Evolutionary conservation across 208 protist genomes (phyloP).

Genomic region (Endotrypanum monterogeii): DNA sequence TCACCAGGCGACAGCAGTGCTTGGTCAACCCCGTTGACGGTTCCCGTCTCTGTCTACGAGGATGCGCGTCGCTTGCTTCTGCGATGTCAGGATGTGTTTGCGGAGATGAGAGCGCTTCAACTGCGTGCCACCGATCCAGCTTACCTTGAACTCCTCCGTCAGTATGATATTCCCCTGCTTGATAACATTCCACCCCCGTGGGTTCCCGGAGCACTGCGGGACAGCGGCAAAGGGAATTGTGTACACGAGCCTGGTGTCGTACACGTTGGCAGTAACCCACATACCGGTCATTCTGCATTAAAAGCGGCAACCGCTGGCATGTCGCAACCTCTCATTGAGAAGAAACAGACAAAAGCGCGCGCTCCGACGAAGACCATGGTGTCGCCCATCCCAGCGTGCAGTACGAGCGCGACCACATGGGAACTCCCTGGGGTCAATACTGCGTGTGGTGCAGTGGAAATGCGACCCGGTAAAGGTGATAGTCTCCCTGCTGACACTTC

Average conservation of each 20-base stretch:
- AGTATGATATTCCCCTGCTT: slow-evolving; percentile 25
- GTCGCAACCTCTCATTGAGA: background rate
- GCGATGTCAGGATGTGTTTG: slow-evolving; percentile 17
- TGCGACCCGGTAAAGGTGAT: no score
- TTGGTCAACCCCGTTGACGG: background rate
- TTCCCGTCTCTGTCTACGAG: slow-evolving; percentile 22
- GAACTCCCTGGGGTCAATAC: no score
- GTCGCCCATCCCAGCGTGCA: slow-evolving; percentile 23
- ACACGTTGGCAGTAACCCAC: background rate
- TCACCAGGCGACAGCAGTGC: background rate
- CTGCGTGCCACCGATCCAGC: slow-evolving; percentile 13
- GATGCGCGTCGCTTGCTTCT: slow-evolving; percentile 17
- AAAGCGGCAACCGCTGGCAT: background rate
- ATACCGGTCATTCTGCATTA: background rate
- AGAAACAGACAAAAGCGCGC: slow-evolving; percentile 11
- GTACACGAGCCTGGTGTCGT: background rate
- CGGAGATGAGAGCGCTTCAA: slow-evolving; percentile 35
- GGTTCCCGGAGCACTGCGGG: background rate
- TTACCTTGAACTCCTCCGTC: slow-evolving; percentile 17
- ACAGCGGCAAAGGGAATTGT: background rate
- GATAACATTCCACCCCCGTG: slow-evolving; percentile 26
- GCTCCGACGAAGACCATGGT: slow-evolving; percentile 19
- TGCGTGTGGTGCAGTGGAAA: background rate
- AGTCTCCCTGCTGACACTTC: background rate
- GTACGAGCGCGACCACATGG: background rate